Percentiles rank a stretch among this genome's conserved stretches.
Conservation (phyloP, 208 protist species). For the Acanthamoeba healyi region DNA sequence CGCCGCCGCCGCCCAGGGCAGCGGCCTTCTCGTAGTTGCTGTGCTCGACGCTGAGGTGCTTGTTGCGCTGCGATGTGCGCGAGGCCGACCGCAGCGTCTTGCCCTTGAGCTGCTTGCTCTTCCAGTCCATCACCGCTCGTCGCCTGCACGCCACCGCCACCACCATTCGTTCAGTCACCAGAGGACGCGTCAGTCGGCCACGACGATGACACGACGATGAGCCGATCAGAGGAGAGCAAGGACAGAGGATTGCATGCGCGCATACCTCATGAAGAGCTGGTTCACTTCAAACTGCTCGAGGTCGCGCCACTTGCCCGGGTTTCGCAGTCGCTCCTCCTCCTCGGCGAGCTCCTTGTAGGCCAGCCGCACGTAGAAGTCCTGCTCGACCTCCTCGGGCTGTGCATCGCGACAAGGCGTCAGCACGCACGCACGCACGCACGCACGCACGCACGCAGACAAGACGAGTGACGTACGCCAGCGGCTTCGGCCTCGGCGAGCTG, state of each 20-base stretch:
- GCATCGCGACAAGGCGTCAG: neutral
- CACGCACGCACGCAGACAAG: neutral
- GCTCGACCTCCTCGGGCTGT: neutral
- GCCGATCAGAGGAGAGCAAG: no score
- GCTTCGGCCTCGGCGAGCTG: neutral
- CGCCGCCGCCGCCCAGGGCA: neutral
- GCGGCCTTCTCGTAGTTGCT: neutral
- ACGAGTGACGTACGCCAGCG: neutral
- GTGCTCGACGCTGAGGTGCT: slow-evolving; percentile 14
- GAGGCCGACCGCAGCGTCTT: slow-evolving; percentile 19
- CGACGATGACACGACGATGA: no score
- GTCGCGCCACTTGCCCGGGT: slow-evolving; percentile 17
- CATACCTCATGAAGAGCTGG: slow-evolving; percentile 48
- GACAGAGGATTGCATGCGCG: no score
- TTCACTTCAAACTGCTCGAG: slow-evolving; percentile 12
- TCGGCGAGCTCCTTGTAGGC: slow-evolving; percentile 42
- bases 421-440: no score
- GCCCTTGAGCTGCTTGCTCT: slow-evolving; percentile 50
- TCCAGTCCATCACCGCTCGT: slow-evolving; percentile 39
- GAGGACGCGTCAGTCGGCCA: no score
- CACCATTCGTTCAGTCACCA: no score
- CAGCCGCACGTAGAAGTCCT: slow-evolving; percentile 23
- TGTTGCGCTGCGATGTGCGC: slow-evolving; percentile 8
- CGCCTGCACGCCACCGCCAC: neutral
- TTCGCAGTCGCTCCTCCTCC: neutral